Conservation (phyloP, 306 rosid genomes). For the Citrullus amarus region DNA sequence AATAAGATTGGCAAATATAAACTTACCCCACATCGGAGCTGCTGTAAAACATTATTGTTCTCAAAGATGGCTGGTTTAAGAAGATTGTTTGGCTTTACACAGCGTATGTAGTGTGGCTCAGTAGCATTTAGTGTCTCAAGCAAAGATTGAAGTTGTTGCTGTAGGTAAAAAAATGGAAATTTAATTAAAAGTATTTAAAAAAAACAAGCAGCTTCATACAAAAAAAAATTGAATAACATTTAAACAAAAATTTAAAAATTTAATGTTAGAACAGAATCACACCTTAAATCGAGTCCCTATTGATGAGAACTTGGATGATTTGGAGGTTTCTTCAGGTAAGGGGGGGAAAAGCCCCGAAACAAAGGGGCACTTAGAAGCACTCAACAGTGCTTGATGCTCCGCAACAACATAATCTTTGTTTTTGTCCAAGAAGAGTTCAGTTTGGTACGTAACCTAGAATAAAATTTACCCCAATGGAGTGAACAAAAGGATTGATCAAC, state of each 20-base stretch:
- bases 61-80: conserved; percentile 82
- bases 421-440: conserved; percentile 85
- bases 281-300: conserved; percentile 86
- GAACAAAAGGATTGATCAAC: background rate
- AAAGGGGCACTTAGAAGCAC: conserved; percentile 70
- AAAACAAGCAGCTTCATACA: no score
- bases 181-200: conserved; percentile 2
- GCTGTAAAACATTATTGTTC: conserved; percentile 65
- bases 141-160: conserved; percentile 89
- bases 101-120: conserved; percentile 91
- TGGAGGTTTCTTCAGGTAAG: conserved; percentile 70
- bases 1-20: conserved; percentile 9
- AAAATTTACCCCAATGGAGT: background rate
- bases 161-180: conserved; percentile 13
- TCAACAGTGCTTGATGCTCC: conserved; percentile 74
- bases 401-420: conserved; percentile 95
- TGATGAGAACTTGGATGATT: conserved; percentile 89
- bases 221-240: no score
- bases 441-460: conserved; percentile 87
- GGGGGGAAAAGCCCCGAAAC: conserved; percentile 82
- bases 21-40: conserved; percentile 89
- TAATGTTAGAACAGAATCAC: conserved; percentile 11
- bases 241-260: no score
- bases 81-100: conserved; percentile 90
- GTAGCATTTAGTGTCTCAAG: conserved; percentile 89